phyloP scores from a whole-genome alignment of 1,139 yeast species.

The Blastobotrys illinoisensis region DNA sequence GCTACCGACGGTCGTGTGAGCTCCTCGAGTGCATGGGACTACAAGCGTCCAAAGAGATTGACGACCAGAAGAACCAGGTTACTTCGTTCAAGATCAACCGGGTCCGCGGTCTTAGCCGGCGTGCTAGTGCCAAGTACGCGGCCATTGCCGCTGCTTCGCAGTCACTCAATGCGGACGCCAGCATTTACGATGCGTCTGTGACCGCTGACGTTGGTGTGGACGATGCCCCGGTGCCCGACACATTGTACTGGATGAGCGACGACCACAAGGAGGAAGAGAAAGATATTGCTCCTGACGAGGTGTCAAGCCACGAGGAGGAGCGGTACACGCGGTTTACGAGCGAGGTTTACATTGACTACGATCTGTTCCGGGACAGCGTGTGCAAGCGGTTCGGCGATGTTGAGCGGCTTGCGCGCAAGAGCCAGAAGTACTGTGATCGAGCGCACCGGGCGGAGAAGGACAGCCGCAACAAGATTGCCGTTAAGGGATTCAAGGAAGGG shows the following conservation, averaged over 20 bases:
- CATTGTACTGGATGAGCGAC: slow-evolving; percentile 30
- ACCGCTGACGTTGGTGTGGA: not conserved
- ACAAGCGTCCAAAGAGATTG: slow-evolving; percentile 32
- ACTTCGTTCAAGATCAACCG: slow-evolving; percentile 28
- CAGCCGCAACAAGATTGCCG: slow-evolving; percentile 50
- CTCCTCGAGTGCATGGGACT: slow-evolving; percentile 78
- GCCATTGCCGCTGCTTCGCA: not conserved
- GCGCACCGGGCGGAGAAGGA: slow-evolving; percentile 34
- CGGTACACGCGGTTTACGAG: slow-evolving; percentile 27
- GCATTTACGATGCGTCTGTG: not conserved
- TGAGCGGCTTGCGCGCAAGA: slow-evolving; percentile 82
- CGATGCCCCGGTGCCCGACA: slow-evolving; percentile 6
- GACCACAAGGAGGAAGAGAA: slow-evolving; percentile 13
- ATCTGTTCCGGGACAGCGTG: slow-evolving; percentile 58
- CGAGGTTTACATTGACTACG: slow-evolving; percentile 41
- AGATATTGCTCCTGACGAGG: slow-evolving; percentile 11
- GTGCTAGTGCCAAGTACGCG: not conserved
- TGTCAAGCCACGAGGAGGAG: slow-evolving; percentile 21
- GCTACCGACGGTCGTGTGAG: slow-evolving; percentile 46
- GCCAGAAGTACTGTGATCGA: slow-evolving; percentile 50
- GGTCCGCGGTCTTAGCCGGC: slow-evolving; percentile 27
- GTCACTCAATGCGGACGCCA: slow-evolving; percentile 2
- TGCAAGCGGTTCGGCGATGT: slow-evolving; percentile 80
- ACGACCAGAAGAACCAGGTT: slow-evolving; percentile 22
- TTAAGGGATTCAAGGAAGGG: slow-evolving; percentile 55